Evolutionary conservation across 306 rosid species (phyloP).

Genomic region (Acacia crassicarpa): DNA sequence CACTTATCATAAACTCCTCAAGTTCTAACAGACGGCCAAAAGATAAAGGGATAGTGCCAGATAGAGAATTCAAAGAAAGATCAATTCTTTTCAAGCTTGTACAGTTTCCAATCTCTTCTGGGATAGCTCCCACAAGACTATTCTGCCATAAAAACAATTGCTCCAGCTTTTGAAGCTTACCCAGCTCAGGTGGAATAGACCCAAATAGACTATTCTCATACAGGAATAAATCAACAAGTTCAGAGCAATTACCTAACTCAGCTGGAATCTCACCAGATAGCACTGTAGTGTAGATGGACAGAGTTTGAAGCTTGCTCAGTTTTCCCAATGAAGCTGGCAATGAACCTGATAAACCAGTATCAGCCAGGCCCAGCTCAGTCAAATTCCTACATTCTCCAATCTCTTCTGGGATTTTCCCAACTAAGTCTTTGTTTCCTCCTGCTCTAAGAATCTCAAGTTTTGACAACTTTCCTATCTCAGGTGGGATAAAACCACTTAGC

Average conservation of each 20-base stretch:
- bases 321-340: constrained; percentile 79
- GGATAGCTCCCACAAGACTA: constrained; percentile 69
- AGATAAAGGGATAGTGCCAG: constrained; percentile 81
- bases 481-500: constrained; percentile 54
- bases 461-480: constrained; percentile 54
- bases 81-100: constrained; percentile 74
- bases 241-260: constrained; percentile 87
- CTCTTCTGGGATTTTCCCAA: constrained; percentile 75
- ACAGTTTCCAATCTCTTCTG: constrained; percentile 83
- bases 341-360: constrained; percentile 69
- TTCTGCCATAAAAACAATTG: constrained; percentile 86
- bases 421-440: constrained; percentile 79
- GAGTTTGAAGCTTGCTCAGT: constrained; percentile 64
- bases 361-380: constrained; percentile 77
- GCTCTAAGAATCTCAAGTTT: constrained; percentile 67
- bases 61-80: constrained; percentile 78
- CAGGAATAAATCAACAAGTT: constrained; percentile 73
- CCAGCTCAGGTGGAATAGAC: constrained; percentile 75
- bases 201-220: constrained; percentile 88
- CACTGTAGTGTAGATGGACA: constrained; percentile 92
- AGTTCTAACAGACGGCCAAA: constrained; percentile 56
- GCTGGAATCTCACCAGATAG: constrained; percentile 87
- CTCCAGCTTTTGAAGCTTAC: constrained; percentile 76
- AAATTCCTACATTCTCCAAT: constrained; percentile 74
- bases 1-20: constrained; percentile 89